phyloP scores from a whole-genome alignment of 1,284 basidiomycete genomes.

The Tilletiaria anomala region DNA sequence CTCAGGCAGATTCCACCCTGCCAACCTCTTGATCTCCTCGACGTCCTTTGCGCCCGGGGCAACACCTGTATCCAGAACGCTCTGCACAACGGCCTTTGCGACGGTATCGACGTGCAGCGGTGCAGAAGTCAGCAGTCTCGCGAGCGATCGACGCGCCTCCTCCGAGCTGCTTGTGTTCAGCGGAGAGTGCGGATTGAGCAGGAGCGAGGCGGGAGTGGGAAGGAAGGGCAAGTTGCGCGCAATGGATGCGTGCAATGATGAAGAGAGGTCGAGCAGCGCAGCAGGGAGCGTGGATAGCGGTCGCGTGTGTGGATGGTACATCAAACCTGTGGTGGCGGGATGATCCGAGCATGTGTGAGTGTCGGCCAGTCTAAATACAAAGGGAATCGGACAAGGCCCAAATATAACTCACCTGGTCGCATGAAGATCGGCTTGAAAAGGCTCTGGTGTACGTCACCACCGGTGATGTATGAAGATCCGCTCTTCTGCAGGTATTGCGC shows the following conservation, averaged over 20 bases:
- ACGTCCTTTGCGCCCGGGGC: neutral
- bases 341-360: neutral
- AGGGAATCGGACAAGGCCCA: neutral
- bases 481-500: neutral
- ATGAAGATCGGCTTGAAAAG: conserved; percentile 56
- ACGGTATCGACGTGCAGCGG: conserved; percentile 95
- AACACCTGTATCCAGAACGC: neutral
- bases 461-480: neutral
- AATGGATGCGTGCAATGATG: conserved; percentile 33
- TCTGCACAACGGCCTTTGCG: conserved; percentile 56
- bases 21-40: neutral
- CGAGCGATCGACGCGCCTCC: conserved; percentile 46
- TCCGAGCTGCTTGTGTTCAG: conserved; percentile 7
- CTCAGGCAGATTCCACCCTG: neutral
- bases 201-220: conserved; percentile 18
- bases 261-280: conserved; percentile 57
- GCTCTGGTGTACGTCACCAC: neutral
- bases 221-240: conserved; percentile 47
- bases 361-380: neutral
- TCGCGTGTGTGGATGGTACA: conserved; percentile 85
- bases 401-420: conserved; percentile 55
- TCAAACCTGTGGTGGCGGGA: conserved; percentile 54
- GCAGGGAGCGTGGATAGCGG: conserved; percentile 76
- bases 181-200: conserved; percentile 41
- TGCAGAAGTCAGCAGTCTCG: conserved; percentile 61